A percentile compares a stretch with the other conserved stretches of the same genome.
Evolutionary conservation across 2,329 filamentous ascomycete genomes (phyloP).

Genomic region (Stemphylium lycopersici): DNA sequence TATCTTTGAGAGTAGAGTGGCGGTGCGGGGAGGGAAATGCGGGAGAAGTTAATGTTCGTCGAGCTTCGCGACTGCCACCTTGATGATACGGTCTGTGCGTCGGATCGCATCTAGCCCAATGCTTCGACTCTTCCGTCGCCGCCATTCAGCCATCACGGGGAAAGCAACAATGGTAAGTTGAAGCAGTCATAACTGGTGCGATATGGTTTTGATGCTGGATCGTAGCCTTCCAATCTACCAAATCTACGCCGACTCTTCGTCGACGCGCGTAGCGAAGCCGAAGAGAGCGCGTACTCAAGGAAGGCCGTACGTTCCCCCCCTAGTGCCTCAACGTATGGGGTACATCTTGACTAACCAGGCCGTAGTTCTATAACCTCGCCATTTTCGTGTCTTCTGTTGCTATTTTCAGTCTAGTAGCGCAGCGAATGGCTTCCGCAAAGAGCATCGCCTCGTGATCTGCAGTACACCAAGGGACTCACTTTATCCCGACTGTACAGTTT

Average conservation of each 20-base stretch:
- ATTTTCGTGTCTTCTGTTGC: slow-evolving; percentile 96
- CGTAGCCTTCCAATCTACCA: slow-evolving; percentile 76
- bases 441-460: slow-evolving; percentile 7
- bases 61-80: slow-evolving; percentile 38
- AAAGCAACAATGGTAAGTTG: slow-evolving; percentile 26
- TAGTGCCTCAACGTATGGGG: not conserved
- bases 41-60: slow-evolving; percentile 18
- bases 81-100: slow-evolving; percentile 35
- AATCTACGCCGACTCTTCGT: slow-evolving; percentile 97
- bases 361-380: slow-evolving; percentile 94
- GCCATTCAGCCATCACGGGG: slow-evolving; percentile 5
- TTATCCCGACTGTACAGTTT: too few relatives aligned
- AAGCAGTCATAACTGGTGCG: not conserved
- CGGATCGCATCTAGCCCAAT: slow-evolving; percentile 14
- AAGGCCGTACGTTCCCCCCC: slow-evolving; percentile 73
- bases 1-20: slow-evolving; percentile 5
- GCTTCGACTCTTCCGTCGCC: slow-evolving; percentile 10
- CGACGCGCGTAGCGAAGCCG: slow-evolving; percentile 87
- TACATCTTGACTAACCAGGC: not conserved
- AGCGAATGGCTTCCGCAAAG: slow-evolving; percentile 68
- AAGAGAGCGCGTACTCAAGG: slow-evolving; percentile 92
- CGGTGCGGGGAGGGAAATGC: slow-evolving; percentile 16
- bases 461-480: not conserved
- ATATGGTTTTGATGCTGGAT: not conserved
- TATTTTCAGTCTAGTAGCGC: slow-evolving; percentile 90